Evolutionary conservation across 345 rosid genomes (phyloP).

Genomic region (Pistacia atlantica): DNA sequence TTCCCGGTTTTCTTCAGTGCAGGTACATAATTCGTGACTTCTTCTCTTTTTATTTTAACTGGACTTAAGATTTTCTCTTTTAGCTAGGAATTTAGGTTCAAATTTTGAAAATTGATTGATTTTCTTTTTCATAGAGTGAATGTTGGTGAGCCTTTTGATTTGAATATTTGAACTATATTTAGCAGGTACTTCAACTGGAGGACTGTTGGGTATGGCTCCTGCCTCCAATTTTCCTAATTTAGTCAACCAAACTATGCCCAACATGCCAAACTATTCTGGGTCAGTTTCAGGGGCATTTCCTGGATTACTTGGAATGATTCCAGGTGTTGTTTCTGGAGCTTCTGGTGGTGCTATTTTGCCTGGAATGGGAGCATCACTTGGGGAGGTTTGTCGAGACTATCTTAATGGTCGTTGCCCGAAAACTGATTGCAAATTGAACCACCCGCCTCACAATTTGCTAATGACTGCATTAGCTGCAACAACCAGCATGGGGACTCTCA

Average conservation of each 20-base stretch:
- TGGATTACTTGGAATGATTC: slow-evolving; percentile 91
- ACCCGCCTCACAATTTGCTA: slow-evolving; percentile 88
- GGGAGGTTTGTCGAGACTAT: slow-evolving; percentile 95
- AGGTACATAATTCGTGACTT: slow-evolving; percentile 42
- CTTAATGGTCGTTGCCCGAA: slow-evolving; percentile 82
- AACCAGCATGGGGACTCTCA: slow-evolving; percentile 83
- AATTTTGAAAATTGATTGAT: not conserved
- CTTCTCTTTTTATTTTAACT: no score
- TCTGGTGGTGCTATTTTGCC: slow-evolving; percentile 96
- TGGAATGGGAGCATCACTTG: slow-evolving; percentile 94
- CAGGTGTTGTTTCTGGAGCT: slow-evolving; percentile 85
- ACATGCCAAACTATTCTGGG: slow-evolving; percentile 98
- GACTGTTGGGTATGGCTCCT: slow-evolving; percentile 77
- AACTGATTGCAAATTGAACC: slow-evolving; percentile 83
- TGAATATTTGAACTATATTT: not conserved
- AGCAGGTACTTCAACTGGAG: slow-evolving; percentile 74
- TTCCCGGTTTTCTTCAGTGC: slow-evolving; percentile 98
- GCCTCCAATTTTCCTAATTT: slow-evolving; percentile 71
- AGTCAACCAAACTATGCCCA: slow-evolving; percentile 95
- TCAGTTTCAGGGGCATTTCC: slow-evolving; percentile 97
- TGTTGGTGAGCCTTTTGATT: not conserved
- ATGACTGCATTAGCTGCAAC: slow-evolving; percentile 97
- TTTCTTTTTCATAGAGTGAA: not conserved
- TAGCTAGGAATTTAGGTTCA: no score
- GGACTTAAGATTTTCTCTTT: no score